Evolutionary conservation across 495 filamentous ascomycete genomes (phyloP), one percentile per base, ranked within the genome.

Genomic region (Aspergillus mulundensis): DNA sequence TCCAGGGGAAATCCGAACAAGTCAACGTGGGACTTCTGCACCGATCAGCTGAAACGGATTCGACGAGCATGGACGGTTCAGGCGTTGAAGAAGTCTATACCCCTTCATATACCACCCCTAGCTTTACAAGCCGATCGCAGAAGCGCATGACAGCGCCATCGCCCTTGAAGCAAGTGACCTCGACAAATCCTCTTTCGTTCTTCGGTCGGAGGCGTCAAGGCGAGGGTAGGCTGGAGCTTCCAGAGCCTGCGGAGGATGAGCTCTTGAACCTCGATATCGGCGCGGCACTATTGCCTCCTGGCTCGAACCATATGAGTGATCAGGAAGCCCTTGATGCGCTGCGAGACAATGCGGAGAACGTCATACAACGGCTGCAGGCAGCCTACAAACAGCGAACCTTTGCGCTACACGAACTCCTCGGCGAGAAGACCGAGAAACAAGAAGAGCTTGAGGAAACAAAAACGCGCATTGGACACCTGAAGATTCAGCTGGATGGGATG

Each of bases 401-500:
- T 21, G 75, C 82, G 30, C 69, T 91, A 44, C 77, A 77, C 50
- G 83, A 88, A 44, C 65, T 82, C 7, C 60, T 77, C 44, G 81
- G 80, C 7, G 88, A 91, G 61, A 78, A 83, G 53, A 80, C 78
- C 23, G 85, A 84, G 11, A 81, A 84, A 64, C 65, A 66, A 7
- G 89, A 94, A 44, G 90, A 93, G 65, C 70, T 87, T 3, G 87
- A 89, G 51, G 89, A 90, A 63, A 81, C 86, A n/a, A 78, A 86
- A 43, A 86, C 86, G 10, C 76, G 88, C 0, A 77, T 81, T 12
- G 70, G 74, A 30, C 80, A 87, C 58, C 74, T 92, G 21, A 88
- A 87, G 69, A 75, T 77, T 50, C 90, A 95, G 69, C 74, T 95
- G 7, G 87, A 91, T 65, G 84, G 82, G 34, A 86, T 93, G 84